Base-by-base conservation (phyloP, 306 rosid species). In the Senna tora region DNA sequence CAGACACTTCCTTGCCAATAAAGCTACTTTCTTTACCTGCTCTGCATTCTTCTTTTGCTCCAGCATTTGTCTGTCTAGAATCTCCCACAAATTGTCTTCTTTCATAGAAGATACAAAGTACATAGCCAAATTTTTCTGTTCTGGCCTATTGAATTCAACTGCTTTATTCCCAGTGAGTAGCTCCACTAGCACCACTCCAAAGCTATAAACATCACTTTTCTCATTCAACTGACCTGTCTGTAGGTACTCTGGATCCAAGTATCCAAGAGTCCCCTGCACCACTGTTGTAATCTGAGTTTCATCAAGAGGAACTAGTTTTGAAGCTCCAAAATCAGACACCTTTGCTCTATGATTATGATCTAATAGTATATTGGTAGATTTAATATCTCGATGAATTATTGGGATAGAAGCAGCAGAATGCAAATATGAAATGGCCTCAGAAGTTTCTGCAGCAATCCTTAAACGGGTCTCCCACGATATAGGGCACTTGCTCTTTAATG, bases 191-290 rank as follows among this genome's bases (percentile, higher is more conserved):
- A 85, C 84, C 2, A 88, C 85, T 8, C 88, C 87, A 16, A 87
- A 87, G 15, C 89, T 85, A 42, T 38, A 61, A 17, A 87, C 92
- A 58, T 85, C 92, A 49, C 92, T 87, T 36, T 87, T 87, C n/a
- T 82, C 83, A 11, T 84, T 85, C 43, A 87, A 50, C 2, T 78
- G 83, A 49, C 87, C 81, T 11, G 86, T 82, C 0, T 59, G 75
- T 14, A 85, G 55, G 42, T 84, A 88, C 47, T 84, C 67, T 5
- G 16, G 67, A 61, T 61, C 67, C 15, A 60, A 17, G n/a, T 60
- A 60, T 36, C 66, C 66, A 34, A 60, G 67, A 4, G 67, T 61
- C 2, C 67, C 67, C 12, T 38, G 49, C 6, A 61, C 16, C 28
- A 61, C 49, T 4, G 66, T 60, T n/a, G n/a, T 5, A 60, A 38